phyloP scores from a whole-genome alignment of 1,139 yeast species.

The Hyphopichia wangnamkhiaoensis region DNA sequence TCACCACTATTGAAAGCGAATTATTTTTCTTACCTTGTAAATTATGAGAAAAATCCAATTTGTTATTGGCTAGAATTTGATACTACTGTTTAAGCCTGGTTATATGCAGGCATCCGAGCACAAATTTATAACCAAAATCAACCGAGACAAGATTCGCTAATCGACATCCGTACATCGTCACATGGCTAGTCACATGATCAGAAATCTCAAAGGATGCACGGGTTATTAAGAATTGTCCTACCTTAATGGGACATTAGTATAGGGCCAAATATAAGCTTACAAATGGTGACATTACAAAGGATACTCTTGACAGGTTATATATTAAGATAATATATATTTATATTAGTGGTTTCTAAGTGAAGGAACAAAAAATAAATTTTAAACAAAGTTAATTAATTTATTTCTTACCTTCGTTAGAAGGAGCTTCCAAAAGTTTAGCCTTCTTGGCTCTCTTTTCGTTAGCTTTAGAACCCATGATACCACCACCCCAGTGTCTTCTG shows the following conservation, averaged over 20 bases:
- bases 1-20: constrained; percentile 1
- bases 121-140: too few relatives aligned
- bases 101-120: constrained; percentile 1
- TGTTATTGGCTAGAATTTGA: constrained; percentile 5
- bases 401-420: constrained; percentile 8
- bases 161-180: background rate
- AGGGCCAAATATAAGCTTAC: too few relatives aligned
- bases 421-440: constrained; percentile 32
- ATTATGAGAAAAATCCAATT: constrained; percentile 5
- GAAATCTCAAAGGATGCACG: background rate
- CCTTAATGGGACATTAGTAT: too few relatives aligned
- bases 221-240: too few relatives aligned
- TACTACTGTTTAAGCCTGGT: background rate
- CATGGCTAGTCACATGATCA: too few relatives aligned
- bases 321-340: constrained; percentile 8
- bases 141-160: background rate
- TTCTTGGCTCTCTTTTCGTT: constrained; percentile 56
- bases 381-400: background rate
- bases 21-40: background rate
- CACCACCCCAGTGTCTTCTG: constrained; percentile 98
- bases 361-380: constrained; percentile 5
- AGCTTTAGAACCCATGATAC: constrained; percentile 87
- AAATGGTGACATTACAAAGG: too few relatives aligned
- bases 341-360: constrained; percentile 6
- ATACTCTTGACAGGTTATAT: too few relatives aligned